phyloP scores from a whole-genome alignment of 306 rosid species.

The Luffa aegyptiaca region DNA sequence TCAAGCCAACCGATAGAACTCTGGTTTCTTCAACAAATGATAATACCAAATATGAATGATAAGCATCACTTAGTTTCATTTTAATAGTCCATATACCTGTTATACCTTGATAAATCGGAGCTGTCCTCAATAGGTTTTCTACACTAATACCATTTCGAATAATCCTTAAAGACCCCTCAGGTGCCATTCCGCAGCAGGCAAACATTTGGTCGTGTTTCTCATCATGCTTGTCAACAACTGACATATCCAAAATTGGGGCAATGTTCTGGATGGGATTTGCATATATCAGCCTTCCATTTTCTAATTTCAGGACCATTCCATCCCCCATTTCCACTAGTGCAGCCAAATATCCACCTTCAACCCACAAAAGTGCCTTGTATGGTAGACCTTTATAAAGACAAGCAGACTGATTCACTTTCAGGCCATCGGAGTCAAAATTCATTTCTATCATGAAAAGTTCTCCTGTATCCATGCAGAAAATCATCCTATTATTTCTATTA shows the following conservation, averaged over 20 bases:
- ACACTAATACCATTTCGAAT: constrained; percentile 79
- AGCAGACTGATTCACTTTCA: constrained; percentile 63
- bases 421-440: constrained; percentile 40
- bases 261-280: constrained; percentile 72
- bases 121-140: constrained; percentile 64
- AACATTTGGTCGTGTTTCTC: constrained; percentile 87
- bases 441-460: constrained; percentile 78
- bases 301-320: constrained; percentile 74
- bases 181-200: constrained; percentile 91
- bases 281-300: constrained; percentile 51
- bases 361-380: constrained; percentile 80
- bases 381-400: constrained; percentile 76
- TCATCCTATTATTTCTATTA: constrained; percentile 46
- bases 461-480: constrained; percentile 69
- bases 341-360: constrained; percentile 73
- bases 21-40: constrained; percentile 96
- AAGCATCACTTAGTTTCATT: constrained; percentile 60
- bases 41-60: constrained; percentile 80
- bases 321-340: constrained; percentile 91
- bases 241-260: constrained; percentile 81
- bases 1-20: constrained; percentile 84
- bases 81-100: constrained; percentile 74
- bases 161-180: constrained; percentile 82
- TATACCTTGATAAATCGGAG: constrained; percentile 84
- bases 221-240: constrained; percentile 71